A percentile compares a stretch with the other conserved stretches of the same genome.
Conservation (phyloP, 1,139 yeast species). For the Pichia terricola region DNA sequence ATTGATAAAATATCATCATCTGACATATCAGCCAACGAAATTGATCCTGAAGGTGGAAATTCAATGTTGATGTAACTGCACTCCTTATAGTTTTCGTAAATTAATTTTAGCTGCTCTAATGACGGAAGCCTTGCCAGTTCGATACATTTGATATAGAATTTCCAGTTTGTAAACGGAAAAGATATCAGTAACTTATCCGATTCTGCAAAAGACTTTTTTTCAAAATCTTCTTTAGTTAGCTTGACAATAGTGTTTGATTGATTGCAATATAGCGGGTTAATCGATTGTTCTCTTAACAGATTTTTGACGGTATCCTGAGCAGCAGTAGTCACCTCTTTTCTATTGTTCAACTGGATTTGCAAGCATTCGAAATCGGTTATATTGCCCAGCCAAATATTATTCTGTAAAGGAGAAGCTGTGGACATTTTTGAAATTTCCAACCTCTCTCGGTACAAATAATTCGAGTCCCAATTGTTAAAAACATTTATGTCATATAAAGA, state of each 20-base stretch:
- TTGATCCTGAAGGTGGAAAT: constrained; percentile 80
- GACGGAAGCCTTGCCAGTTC: constrained; percentile 56
- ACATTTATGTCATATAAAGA: constrained; percentile 24
- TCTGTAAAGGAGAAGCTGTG: constrained; percentile 50
- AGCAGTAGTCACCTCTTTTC: constrained; percentile 1
- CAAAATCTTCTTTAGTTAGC: constrained; percentile 20
- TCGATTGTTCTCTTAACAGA: constrained; percentile 1
- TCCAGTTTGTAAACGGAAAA: constrained; percentile 33
- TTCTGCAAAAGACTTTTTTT: constrained; percentile 9
- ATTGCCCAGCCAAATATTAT: constrained; percentile 69
- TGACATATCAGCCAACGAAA: constrained; percentile 62
- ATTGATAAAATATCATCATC: constrained; percentile 47
- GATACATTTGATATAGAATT: constrained; percentile 31
- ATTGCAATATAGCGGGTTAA: constrained; percentile 38
- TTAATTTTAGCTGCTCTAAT: constrained; percentile 27
- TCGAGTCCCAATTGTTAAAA: constrained; percentile 59
- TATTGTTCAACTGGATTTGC: constrained; percentile 19
- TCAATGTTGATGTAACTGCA: constrained; percentile 37
- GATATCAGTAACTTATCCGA: constrained; percentile 25
- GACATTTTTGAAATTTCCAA: constrained; percentile 80
- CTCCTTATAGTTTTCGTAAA: constrained; percentile 26
- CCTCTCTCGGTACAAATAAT: constrained; percentile 64
- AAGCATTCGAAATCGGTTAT: constrained; percentile 41
- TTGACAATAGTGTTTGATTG: constrained; percentile 42
- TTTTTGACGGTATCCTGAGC: constrained; percentile 2